These are phyloP conservation scores for Xylaria flabelliformis DNA, from an alignment of 495 filamentous ascomycete species.

Conservation along the genomic window DNA sequence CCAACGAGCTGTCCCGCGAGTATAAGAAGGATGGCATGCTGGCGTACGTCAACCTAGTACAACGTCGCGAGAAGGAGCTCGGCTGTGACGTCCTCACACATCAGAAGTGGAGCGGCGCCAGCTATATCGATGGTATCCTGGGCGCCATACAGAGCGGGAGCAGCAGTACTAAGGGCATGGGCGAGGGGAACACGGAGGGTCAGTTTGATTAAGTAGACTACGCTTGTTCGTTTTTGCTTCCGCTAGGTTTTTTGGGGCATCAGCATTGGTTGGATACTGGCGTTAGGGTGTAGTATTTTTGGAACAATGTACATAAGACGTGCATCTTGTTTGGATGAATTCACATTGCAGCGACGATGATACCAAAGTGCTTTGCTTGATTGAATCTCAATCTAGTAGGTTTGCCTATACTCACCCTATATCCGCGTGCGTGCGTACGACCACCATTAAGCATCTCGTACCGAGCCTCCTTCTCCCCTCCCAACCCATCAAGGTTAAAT, in stretches of 20 bases:
- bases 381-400: background rate
- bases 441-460: background rate
- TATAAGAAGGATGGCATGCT: conserved; percentile 95
- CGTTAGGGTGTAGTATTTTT: conserved; percentile 18
- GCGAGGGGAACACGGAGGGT: conserved; percentile 78
- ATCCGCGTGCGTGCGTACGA: background rate
- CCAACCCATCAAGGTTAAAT: background rate
- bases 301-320: background rate
- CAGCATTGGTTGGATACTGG: background rate
- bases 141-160: conserved; percentile 93
- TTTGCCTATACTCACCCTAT: background rate
- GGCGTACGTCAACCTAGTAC: conserved; percentile 91
- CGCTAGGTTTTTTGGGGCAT: background rate
- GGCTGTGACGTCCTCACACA: conserved; percentile 96
- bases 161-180: conserved; percentile 81
- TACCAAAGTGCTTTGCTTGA: background rate
- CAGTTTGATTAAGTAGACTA: conserved; percentile 51
- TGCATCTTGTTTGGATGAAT: conserved; percentile 14
- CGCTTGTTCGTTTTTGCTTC: background rate
- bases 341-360: conserved; percentile 6
- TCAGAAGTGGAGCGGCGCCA: conserved; percentile 96
- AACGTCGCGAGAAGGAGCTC: conserved; percentile 86
- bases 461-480: too few relatives aligned
- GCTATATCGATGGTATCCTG: conserved; percentile 90
- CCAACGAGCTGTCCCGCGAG: conserved; percentile 76